These are phyloP conservation scores for Claviceps paspali DNA, from an alignment of 2,329 filamentous ascomycete species.

Conservation along the genomic window DNA sequence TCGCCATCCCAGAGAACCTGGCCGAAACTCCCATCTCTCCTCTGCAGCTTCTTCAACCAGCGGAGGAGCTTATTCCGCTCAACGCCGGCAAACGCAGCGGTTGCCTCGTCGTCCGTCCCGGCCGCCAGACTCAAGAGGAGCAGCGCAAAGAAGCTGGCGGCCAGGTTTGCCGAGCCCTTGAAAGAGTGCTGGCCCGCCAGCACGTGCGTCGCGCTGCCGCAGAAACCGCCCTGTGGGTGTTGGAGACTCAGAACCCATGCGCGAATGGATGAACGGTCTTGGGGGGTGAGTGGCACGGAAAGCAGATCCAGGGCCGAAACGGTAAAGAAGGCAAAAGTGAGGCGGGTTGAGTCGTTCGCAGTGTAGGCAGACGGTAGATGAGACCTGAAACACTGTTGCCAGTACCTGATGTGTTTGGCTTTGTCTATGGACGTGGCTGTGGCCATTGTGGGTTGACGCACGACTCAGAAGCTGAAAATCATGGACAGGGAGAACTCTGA, in stretches of 20 bases:
- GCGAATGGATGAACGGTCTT: conserved; percentile 31
- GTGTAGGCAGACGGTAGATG: conserved; percentile 74
- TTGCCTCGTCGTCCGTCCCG: conserved; percentile 22
- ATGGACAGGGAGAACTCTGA: too few species aligned
- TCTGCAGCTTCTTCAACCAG: conserved; percentile 67
- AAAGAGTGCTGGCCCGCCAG: conserved; percentile 25
- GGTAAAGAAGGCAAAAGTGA: conserved; percentile 81
- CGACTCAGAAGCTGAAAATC: too few species aligned
- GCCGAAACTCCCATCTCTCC: conserved; percentile 78
- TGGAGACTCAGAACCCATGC: conserved; percentile 79
- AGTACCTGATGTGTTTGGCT: conserved; percentile 72
- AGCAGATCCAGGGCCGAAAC: conserved; percentile 75
- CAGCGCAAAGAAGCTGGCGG: conserved; percentile 81
- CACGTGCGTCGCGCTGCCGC: conserved; percentile 60
- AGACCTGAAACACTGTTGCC: conserved; percentile 72
- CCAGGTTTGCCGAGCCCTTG: conserved; percentile 49
- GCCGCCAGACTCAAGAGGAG: conserved; percentile 46
- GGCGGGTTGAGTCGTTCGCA: conserved; percentile 75
- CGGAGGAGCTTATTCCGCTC: conserved; percentile 49
- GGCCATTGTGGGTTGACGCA: too few species aligned
- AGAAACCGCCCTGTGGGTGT: conserved; percentile 75
- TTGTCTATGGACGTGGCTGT: conserved; percentile 31
- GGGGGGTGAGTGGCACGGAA: conserved; percentile 37
- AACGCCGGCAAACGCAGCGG: conserved; percentile 43
- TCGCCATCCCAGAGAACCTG: conserved; percentile 50